Conservation (phyloP, 495 filamentous ascomycete species). For the Aspergillus wentii region DNA sequence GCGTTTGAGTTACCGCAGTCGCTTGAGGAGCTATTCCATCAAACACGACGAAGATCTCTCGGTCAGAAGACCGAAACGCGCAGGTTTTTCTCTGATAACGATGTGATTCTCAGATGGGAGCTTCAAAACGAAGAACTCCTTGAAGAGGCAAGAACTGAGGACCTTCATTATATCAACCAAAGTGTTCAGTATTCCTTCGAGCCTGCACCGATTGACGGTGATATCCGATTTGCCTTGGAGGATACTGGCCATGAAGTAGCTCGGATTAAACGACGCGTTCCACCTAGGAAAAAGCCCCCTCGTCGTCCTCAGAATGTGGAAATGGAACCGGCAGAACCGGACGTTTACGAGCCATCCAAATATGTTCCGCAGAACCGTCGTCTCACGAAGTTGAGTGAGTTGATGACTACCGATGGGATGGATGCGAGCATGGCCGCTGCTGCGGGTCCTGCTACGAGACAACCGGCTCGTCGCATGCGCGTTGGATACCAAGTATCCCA, state of each 20-base stretch:
- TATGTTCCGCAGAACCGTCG: slow-evolving; percentile 17
- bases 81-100: slow-evolving; percentile 20
- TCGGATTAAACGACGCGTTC: no score
- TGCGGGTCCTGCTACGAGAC: slow-evolving; percentile 1
- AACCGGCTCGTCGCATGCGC: slow-evolving; percentile 21
- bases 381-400: slow-evolving; percentile 23
- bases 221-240: slow-evolving; percentile 32
- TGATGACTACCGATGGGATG: slow-evolving; percentile 9
- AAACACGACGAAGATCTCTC: slow-evolving; percentile 9
- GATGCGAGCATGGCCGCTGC: neutral
- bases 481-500: slow-evolving; percentile 16
- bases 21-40: slow-evolving; percentile 21
- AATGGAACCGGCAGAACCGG: slow-evolving; percentile 4
- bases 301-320: no score
- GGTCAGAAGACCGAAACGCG: slow-evolving; percentile 11
- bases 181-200: slow-evolving; percentile 26
- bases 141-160: slow-evolving; percentile 11
- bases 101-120: slow-evolving; percentile 34
- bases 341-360: neutral
- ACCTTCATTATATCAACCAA: slow-evolving; percentile 30
- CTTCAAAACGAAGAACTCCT: slow-evolving; percentile 28
- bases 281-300: no score
- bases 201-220: slow-evolving; percentile 22
- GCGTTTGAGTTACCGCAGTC: slow-evolving; percentile 15
- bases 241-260: no score